A percentile compares a stretch with the other conserved stretches of the same genome.
These are phyloP conservation scores for Bryoerythrophyllum caledonicum DNA, from an alignment of 225 moss, liverwort and hornwort species.

Conservation along the genomic window DNA sequence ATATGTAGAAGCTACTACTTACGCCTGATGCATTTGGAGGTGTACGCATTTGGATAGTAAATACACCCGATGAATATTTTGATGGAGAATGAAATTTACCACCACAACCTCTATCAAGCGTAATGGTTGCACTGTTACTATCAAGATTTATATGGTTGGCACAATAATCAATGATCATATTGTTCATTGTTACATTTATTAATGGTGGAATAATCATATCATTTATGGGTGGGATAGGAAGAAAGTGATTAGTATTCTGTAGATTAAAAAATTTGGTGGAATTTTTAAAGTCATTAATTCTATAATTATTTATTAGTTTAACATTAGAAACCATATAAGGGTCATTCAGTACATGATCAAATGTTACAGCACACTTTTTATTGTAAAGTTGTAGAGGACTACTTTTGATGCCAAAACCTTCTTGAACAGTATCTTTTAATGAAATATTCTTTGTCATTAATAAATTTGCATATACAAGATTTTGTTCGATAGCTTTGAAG, in stretches of 20 bases:
- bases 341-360: not conserved
- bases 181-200: slow-evolving; percentile 10
- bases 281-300: not conserved
- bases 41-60: slow-evolving; percentile 28
- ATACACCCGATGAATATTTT: slow-evolving; percentile 39
- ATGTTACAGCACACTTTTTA: not conserved
- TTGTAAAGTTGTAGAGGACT: not conserved
- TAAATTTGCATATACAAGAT: not conserved
- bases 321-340: too few species aligned
- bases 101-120: slow-evolving; percentile 29
- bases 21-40: slow-evolving; percentile 28
- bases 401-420: not conserved
- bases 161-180: slow-evolving; percentile 35
- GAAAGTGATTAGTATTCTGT: not conserved
- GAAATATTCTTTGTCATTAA: not conserved
- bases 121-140: slow-evolving; percentile 16
- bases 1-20: slow-evolving; percentile 41
- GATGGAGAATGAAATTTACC: slow-evolving; percentile 35
- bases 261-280: not conserved
- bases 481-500: not conserved
- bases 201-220: slow-evolving; percentile 3
- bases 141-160: slow-evolving; percentile 8
- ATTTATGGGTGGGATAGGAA: slow-evolving; percentile 10
- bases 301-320: not conserved
- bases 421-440: not conserved